Percentiles rank a stretch among this genome's conserved stretches.
These are phyloP conservation scores for Pseudogymnoascus sp. DNA, from an alignment of 2,329 filamentous ascomycete genomes.

Conservation along the genomic window DNA sequence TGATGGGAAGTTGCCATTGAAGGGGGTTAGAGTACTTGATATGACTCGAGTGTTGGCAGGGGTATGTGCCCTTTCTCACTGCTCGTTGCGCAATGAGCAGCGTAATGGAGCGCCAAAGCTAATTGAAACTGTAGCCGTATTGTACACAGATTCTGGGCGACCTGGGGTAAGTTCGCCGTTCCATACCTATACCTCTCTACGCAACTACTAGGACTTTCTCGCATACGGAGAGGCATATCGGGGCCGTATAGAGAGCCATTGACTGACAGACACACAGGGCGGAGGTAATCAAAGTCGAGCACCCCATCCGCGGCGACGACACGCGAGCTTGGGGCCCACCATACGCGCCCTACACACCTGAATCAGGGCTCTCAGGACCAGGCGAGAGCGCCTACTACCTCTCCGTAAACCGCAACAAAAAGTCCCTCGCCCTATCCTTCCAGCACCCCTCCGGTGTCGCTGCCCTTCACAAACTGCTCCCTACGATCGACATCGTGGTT, in stretches of 20 bases:
- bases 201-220: constrained; percentile 20
- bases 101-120: not conserved
- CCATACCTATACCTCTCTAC: constrained; percentile 2
- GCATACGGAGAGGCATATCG: not conserved
- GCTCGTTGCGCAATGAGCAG: not conserved
- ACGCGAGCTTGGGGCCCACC: constrained; percentile 95
- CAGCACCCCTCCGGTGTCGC: constrained; percentile 74
- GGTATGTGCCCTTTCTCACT: constrained; percentile 45
- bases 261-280: constrained; percentile 47
- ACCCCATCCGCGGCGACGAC: constrained; percentile 84
- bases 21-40: constrained; percentile 83
- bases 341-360: constrained; percentile 68
- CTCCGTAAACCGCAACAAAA: constrained; percentile 95
- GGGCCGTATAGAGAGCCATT: not conserved
- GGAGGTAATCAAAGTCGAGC: constrained; percentile 95
- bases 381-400: constrained; percentile 96
- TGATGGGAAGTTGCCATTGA: constrained; percentile 55
- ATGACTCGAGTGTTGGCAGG: constrained; percentile 95
- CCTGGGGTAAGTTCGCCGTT: constrained; percentile 61
- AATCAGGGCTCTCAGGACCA: constrained; percentile 52
- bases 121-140: constrained; percentile 59
- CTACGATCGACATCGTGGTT: constrained; percentile 83
- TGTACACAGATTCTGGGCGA: constrained; percentile 96
- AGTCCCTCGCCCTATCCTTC: constrained; percentile 85
- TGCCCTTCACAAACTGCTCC: constrained; percentile 76